A percentile compares a stretch with the other conserved stretches of the same genome.
Conservation (phyloP, 352 stramenopile species). For the Phytophthora constricta region DNA sequence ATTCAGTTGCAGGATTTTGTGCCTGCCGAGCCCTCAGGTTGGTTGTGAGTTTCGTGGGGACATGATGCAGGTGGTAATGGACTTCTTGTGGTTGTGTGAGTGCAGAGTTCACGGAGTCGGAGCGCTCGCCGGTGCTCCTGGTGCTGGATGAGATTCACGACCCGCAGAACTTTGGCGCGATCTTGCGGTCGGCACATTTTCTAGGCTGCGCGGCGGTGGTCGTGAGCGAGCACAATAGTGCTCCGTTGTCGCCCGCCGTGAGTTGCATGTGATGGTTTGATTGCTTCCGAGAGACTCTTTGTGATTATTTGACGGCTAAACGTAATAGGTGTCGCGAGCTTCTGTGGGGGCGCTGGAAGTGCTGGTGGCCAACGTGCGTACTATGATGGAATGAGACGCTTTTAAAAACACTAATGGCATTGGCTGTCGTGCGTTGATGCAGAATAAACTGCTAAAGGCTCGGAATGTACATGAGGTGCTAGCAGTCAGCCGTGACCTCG, state of each 20-base stretch:
- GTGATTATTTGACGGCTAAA: not conserved
- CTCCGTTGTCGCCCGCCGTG: conserved; percentile 74
- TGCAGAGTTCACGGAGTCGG: conserved; percentile 43
- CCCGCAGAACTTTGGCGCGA: conserved; percentile 83
- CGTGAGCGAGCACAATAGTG: conserved; percentile 74
- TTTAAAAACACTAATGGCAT: not conserved
- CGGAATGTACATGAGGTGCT: conserved; percentile 76
- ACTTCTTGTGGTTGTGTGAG: conserved; percentile 5
- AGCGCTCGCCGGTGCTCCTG: conserved; percentile 63
- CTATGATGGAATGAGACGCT: not conserved
- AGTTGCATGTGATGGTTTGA: not conserved
- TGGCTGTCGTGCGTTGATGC: not conserved
- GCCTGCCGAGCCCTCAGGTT: conserved; percentile 49
- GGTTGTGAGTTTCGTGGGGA: not conserved
- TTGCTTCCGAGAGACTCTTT: too few relatives aligned
- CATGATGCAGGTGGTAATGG: conserved; percentile 1
- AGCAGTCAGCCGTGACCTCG: conserved; percentile 65
- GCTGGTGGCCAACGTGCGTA: conserved; percentile 71
- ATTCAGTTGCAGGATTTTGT: conserved; percentile 67
- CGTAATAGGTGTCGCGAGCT: conserved; percentile 59
- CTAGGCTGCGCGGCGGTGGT: conserved; percentile 72
- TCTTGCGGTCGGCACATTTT: conserved; percentile 82
- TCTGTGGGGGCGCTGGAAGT: conserved; percentile 81
- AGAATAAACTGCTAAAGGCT: conserved; percentile 73
- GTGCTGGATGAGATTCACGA: conserved; percentile 84